Percentiles rank a stretch among this genome's conserved stretches.
These are phyloP conservation scores for Kalaharituber pfeilii DNA, from an alignment of 2,329 filamentous ascomycete genomes.

Conservation along the genomic window DNA sequence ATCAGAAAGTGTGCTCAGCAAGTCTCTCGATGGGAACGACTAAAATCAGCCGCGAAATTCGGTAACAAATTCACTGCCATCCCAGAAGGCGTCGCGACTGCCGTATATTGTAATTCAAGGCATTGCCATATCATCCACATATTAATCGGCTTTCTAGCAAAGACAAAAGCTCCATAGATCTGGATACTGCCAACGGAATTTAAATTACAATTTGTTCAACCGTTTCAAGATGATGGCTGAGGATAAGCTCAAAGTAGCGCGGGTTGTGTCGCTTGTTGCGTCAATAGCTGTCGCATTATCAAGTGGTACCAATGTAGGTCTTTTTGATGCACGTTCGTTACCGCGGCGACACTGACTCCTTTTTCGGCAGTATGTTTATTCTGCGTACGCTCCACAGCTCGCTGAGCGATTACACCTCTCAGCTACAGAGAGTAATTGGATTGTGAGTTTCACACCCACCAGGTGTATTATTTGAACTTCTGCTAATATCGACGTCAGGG, in stretches of 20 bases:
- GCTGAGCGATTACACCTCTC: constrained; percentile 70
- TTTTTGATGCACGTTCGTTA: background rate
- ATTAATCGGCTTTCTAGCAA: too few relatives aligned
- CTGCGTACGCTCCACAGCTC: constrained; percentile 93
- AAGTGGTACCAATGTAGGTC: constrained; percentile 73
- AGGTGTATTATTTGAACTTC: background rate
- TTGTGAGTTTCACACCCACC: constrained; percentile 40
- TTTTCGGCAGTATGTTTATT: constrained; percentile 80
- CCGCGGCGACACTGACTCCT: constrained; percentile 7
- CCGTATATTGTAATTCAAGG: too few relatives aligned
- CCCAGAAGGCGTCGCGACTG: too few relatives aligned
- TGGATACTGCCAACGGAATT: too few relatives aligned
- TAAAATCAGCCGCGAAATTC: too few relatives aligned
- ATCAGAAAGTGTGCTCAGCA: too few relatives aligned
- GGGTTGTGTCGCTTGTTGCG: constrained; percentile 19
- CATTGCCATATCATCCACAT: too few relatives aligned
- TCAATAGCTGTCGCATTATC: constrained; percentile 67
- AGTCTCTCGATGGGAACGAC: too few relatives aligned
- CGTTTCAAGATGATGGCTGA: constrained; percentile 1
- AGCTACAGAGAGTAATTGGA: constrained; percentile 82
- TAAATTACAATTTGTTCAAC: background rate
- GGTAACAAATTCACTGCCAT: too few relatives aligned
- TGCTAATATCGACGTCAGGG: constrained; percentile 29
- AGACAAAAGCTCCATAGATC: too few relatives aligned
- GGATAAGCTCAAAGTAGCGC: constrained; percentile 9